A percentile compares a stretch with the other conserved stretches of the same genome.
phyloP scores from a whole-genome alignment of 2,329 filamentous ascomycete genomes.

The Karstenula rhodostoma region DNA sequence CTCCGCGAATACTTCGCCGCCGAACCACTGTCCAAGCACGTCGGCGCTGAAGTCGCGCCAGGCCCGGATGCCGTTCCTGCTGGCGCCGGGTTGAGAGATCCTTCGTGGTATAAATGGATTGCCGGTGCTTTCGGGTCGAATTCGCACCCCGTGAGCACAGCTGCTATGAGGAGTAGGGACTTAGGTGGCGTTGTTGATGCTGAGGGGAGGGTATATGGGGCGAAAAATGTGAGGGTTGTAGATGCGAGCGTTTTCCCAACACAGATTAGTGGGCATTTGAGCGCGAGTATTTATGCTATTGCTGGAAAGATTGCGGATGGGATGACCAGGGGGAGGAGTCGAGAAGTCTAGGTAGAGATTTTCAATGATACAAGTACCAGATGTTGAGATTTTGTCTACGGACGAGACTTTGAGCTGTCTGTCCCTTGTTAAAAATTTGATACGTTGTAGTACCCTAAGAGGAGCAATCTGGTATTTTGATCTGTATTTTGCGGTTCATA shows the following conservation, averaged over 20 bases:
- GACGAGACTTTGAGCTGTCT: too few relatives aligned
- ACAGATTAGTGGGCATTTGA: slow-evolving; percentile 47
- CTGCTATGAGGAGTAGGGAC: slow-evolving; percentile 44
- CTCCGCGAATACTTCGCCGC: slow-evolving; percentile 42
- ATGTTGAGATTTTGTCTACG: too few relatives aligned
- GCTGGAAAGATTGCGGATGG: slow-evolving; percentile 45
- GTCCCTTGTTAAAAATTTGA: too few relatives aligned
- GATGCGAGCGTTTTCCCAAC: slow-evolving; percentile 49
- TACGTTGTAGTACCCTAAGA: too few relatives aligned
- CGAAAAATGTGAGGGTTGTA: slow-evolving; percentile 45
- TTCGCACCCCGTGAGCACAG: slow-evolving; percentile 44
- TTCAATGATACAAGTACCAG: not conserved
- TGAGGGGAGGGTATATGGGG: slow-evolving; percentile 45
- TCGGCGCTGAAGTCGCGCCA: slow-evolving; percentile 31
- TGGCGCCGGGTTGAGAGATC: slow-evolving; percentile 25
- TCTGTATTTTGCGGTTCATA: too few relatives aligned
- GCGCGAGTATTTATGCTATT: slow-evolving; percentile 47
- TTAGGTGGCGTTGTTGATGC: slow-evolving; percentile 46
- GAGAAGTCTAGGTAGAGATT: not conserved
- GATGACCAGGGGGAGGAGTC: slow-evolving; percentile 21
- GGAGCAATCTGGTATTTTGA: too few relatives aligned
- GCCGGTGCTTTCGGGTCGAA: slow-evolving; percentile 32
- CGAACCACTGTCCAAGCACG: slow-evolving; percentile 31
- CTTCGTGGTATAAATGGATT: slow-evolving; percentile 36
- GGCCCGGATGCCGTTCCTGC: slow-evolving; percentile 31